Evolutionary conservation across 2,329 filamentous ascomycete species (phyloP).

Genomic region (Fusarium chaquense): DNA sequence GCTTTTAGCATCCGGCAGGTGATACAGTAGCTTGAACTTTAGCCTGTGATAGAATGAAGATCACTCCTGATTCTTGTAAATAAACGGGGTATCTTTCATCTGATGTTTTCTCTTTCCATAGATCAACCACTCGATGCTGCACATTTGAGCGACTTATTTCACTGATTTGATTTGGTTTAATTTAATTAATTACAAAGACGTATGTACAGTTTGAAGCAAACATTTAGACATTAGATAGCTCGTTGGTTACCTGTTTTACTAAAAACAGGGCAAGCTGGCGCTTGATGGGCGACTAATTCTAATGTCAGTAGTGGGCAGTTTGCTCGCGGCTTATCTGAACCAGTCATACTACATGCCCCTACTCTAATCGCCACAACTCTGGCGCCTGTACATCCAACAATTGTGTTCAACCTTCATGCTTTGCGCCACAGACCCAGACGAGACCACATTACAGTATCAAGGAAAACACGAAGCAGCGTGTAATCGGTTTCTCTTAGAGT

Average conservation of each 20-base stretch:
- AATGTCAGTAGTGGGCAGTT: neutral
- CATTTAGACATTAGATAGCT: neutral
- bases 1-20: neutral
- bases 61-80: slow-evolving; percentile 21
- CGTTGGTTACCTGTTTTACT: neutral
- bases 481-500: neutral
- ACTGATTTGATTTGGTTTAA: neutral
- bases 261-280: slow-evolving; percentile 4
- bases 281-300: slow-evolving; percentile 14
- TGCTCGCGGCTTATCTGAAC: slow-evolving; percentile 23
- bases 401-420: slow-evolving; percentile 9
- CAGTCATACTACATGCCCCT: slow-evolving; percentile 40
- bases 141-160: neutral
- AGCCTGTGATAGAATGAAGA: slow-evolving; percentile 18
- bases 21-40: neutral
- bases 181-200: neutral
- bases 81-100: slow-evolving; percentile 7
- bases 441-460: slow-evolving; percentile 11
- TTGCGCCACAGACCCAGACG: neutral
- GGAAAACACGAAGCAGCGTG: neutral
- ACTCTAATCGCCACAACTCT: slow-evolving; percentile 29
- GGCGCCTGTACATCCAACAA: slow-evolving; percentile 32
- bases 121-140: neutral
- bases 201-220: neutral
- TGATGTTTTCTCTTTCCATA: slow-evolving; percentile 7